phyloP scores from a whole-genome alignment of 2,329 filamentous ascomycete species.

The Microdochium nivale region DNA sequence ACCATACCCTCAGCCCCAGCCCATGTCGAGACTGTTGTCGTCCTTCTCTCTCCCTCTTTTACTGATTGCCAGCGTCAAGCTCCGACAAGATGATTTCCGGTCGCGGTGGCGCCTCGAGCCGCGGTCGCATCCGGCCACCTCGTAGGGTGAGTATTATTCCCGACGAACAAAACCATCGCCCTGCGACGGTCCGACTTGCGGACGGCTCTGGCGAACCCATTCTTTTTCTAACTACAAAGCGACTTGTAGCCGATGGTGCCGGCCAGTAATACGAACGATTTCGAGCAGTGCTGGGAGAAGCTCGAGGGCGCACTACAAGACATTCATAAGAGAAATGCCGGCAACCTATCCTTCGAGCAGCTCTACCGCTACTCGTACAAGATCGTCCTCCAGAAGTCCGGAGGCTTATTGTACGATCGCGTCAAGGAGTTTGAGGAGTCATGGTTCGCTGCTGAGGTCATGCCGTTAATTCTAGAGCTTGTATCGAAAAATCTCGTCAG shows the following conservation, averaged over 20 bases:
- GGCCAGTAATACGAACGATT: slow-evolving; percentile 58
- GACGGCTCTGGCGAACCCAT: background rate
- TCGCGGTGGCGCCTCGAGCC: slow-evolving; percentile 17
- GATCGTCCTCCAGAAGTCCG: slow-evolving; percentile 83
- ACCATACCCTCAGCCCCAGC: background rate
- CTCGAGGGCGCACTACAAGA: slow-evolving; percentile 71
- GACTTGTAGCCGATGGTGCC: slow-evolving; percentile 14
- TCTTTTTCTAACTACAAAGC: slow-evolving; percentile 4
- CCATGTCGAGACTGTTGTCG: too few relatives aligned
- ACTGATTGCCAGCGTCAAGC: background rate
- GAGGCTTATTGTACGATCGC: slow-evolving; percentile 68
- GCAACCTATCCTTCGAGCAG: slow-evolving; percentile 85
- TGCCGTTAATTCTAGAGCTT: slow-evolving; percentile 59
- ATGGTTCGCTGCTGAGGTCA: slow-evolving; percentile 71
- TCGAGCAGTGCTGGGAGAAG: slow-evolving; percentile 75
- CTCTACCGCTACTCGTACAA: slow-evolving; percentile 92
- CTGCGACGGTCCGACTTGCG: background rate
- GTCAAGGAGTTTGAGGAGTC: slow-evolving; percentile 74
- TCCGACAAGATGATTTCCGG: slow-evolving; percentile 20
- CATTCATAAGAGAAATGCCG: slow-evolving; percentile 89
- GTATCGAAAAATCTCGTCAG: slow-evolving; percentile 60
- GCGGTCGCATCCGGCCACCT: slow-evolving; percentile 22
- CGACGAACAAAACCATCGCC: background rate
- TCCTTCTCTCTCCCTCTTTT: background rate
- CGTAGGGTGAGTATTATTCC: slow-evolving; percentile 16